Percentiles rank a stretch among this genome's conserved stretches.
Conservation (phyloP, 2,329 filamentous ascomycete genomes). For the Cladosporium sp. region DNA sequence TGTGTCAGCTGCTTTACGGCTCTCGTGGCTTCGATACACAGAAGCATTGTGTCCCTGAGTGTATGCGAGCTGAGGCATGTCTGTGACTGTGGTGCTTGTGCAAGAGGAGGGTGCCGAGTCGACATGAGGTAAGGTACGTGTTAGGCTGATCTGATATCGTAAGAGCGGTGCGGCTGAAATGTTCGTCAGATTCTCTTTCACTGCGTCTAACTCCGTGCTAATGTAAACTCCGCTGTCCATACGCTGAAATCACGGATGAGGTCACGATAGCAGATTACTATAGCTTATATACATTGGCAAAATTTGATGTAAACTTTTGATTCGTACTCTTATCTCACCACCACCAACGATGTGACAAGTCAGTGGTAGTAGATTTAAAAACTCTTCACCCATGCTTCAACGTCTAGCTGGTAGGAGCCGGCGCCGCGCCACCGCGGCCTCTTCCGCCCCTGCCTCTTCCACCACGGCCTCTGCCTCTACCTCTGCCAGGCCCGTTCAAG, state of each 20-base stretch:
- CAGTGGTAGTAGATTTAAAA: not conserved
- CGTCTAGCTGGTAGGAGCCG: not conserved
- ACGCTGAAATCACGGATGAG: not conserved
- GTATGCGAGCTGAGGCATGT: conserved; percentile 7
- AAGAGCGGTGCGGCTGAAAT: not conserved
- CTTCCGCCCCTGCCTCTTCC: conserved; percentile 20
- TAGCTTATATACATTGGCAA: not conserved
- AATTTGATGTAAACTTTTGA: not conserved
- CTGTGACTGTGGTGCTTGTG: not conserved
- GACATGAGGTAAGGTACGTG: not conserved
- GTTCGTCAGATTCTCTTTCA: not conserved
- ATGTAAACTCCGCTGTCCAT: not conserved
- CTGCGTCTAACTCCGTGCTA: not conserved
- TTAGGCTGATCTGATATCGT: not conserved
- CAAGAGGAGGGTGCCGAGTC: not conserved
- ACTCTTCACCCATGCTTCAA: not conserved
- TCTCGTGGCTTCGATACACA: conserved; percentile 8
- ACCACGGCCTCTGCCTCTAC: conserved; percentile 29
- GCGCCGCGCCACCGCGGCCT: conserved; percentile 22
- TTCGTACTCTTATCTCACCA: not conserved
- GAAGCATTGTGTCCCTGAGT: conserved; percentile 7
- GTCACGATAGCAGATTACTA: too few species aligned
- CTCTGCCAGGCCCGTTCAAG: conserved; percentile 46
- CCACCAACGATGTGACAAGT: not conserved
- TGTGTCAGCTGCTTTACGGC: conserved; percentile 12